Conservation (phyloP, 306 rosid genomes). For the Cicer cuneatum region DNA sequence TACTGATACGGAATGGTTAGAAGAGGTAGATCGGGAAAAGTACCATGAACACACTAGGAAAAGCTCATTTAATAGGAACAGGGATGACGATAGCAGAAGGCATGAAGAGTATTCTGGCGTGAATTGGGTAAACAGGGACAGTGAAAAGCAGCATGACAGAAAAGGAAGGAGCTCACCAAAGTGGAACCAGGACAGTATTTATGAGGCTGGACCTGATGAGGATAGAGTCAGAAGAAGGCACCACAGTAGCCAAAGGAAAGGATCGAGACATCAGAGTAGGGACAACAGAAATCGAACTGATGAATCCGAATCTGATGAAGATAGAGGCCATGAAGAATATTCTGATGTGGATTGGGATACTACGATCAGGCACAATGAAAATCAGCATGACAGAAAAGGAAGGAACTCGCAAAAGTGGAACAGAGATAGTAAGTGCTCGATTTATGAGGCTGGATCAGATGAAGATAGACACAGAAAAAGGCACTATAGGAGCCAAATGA, state of each 20-base stretch:
- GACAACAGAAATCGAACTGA: conserved; percentile 15
- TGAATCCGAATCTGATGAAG: conserved; percentile 42
- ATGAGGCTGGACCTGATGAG: conserved; percentile 41
- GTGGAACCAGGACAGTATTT: conserved; percentile 36
- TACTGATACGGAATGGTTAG: conserved; percentile 53
- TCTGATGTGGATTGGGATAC: conserved; percentile 50
- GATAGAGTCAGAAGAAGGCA: conserved; percentile 40
- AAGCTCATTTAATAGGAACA: conserved; percentile 42
- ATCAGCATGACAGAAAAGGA: conserved; percentile 39
- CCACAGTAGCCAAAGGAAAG: conserved; percentile 43
- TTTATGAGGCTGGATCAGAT: conserved; percentile 44
- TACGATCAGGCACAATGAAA: conserved; percentile 38
- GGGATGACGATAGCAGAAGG: conserved; percentile 42
- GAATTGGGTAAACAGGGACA: conserved; percentile 44
- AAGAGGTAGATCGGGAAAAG: conserved; percentile 48
- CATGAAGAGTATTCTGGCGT: conserved; percentile 52
- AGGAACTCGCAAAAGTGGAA: conserved; percentile 49
- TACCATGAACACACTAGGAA: conserved; percentile 36
- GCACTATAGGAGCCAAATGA: conserved; percentile 39
- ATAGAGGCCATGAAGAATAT: conserved; percentile 48
- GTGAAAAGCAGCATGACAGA: conserved; percentile 34
- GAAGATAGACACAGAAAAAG: conserved; percentile 38
- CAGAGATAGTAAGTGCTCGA: conserved; percentile 25
- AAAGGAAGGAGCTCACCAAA: conserved; percentile 54
- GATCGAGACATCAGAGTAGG: conserved; percentile 41